These are phyloP conservation scores for Cercospora sp. DNA, from an alignment of 2,329 filamentous ascomycete species.

Conservation along the genomic window DNA sequence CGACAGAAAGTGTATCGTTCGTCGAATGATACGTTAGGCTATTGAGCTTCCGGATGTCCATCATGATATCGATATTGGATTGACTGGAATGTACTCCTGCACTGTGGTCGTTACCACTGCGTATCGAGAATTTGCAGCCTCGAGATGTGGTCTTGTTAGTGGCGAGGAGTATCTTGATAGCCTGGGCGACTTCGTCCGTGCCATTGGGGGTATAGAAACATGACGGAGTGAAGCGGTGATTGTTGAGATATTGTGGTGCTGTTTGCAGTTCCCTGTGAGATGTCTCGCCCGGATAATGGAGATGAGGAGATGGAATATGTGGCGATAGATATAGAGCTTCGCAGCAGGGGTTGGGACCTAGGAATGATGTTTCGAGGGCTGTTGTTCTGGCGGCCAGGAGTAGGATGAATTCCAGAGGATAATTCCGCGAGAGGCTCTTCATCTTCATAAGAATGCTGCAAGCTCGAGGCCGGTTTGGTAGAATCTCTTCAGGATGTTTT, in stretches of 20 bases:
- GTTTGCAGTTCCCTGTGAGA: neutral
- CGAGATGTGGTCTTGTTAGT: neutral
- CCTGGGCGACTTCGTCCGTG: neutral
- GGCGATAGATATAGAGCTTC: neutral
- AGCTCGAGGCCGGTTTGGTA: neutral
- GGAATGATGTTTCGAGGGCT: neutral
- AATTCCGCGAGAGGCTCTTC: neutral
- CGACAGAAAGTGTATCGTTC: neutral
- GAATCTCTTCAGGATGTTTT: neutral
- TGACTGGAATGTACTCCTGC: neutral
- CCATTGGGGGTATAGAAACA: neutral
- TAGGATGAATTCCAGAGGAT: neutral
- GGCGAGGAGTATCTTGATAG: neutral
- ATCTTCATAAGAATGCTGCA: neutral
- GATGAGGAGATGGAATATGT: neutral
- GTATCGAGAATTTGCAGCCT: neutral
- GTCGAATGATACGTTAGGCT: neutral
- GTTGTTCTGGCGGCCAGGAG: neutral
- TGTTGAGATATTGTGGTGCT: neutral
- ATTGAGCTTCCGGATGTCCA: neutral
- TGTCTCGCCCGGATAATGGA: neutral
- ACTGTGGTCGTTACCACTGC: neutral
- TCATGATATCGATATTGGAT: neutral
- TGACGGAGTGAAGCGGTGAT: neutral
- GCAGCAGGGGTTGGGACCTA: neutral